Percentiles rank a stretch among this genome's conserved stretches.
Evolutionary conservation across 2,329 filamentous ascomycete genomes (phyloP).

Genomic region (Parastagonospora nodorum): DNA sequence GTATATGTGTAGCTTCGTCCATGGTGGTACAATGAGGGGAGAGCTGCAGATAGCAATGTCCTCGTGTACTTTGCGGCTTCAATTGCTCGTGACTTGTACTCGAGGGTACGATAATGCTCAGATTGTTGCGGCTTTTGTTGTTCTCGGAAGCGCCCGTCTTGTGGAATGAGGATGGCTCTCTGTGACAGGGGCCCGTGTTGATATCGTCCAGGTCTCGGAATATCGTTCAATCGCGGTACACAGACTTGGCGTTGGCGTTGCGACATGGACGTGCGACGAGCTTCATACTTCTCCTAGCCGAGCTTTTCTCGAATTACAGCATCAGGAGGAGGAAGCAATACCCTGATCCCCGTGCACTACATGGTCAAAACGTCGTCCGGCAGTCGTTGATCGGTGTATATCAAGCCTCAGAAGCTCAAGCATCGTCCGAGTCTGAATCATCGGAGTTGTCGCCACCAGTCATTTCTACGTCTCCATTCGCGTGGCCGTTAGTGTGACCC

Average conservation of each 20-base stretch:
- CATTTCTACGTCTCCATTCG: slow-evolving; percentile 38
- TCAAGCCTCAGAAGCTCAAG: slow-evolving; percentile 10
- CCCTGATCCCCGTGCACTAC: neutral
- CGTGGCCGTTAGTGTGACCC: slow-evolving; percentile 23
- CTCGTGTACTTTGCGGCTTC: neutral
- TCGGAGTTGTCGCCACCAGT: slow-evolving; percentile 17
- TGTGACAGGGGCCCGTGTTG: slow-evolving; percentile 1
- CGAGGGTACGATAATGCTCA: neutral
- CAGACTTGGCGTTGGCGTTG: slow-evolving; percentile 15
- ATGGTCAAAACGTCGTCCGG: too few species aligned
- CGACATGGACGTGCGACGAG: slow-evolving; percentile 12
- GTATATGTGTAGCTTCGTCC: slow-evolving; percentile 6
- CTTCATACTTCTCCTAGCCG: slow-evolving; percentile 3
- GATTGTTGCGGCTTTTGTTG: neutral
- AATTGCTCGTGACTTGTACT: neutral
- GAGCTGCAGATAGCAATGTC: neutral
- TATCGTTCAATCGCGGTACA: slow-evolving; percentile 10
- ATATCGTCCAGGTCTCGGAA: slow-evolving; percentile 10
- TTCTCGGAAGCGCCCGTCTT: neutral
- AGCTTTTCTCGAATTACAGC: neutral
- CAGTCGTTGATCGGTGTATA: too few species aligned
- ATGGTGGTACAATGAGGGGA: slow-evolving; percentile 9
- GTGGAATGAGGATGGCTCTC: neutral
- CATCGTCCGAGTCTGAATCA: slow-evolving; percentile 25
- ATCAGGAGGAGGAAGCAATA: neutral